Percentiles rank a stretch among this genome's conserved stretches.
Evolutionary conservation across 768 basidiomycete species (phyloP).

Genomic region (Leccinellum luteum): DNA sequence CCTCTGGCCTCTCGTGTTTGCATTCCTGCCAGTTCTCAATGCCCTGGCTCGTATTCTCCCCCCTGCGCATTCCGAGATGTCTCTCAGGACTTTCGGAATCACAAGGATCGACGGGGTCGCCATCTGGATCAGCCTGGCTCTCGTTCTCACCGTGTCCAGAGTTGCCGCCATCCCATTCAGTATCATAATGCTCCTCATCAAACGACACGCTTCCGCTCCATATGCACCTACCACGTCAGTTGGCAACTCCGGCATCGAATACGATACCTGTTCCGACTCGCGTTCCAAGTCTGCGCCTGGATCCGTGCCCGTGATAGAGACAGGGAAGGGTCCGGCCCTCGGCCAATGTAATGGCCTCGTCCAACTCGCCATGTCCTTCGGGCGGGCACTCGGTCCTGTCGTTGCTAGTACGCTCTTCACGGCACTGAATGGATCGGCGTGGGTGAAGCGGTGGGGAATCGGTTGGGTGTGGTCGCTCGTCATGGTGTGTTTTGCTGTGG

Average conservation of each 20-base stretch:
- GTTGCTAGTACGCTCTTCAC: conserved; percentile 40
- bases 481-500: conserved; percentile 13
- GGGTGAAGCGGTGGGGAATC: conserved; percentile 2
- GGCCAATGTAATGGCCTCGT: conserved; percentile 48
- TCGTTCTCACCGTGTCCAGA: conserved; percentile 38
- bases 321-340: neutral
- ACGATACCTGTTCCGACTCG: neutral
- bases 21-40: conserved; percentile 4
- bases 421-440: conserved; percentile 9
- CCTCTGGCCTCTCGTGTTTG: conserved; percentile 5
- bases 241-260: neutral
- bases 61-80: neutral
- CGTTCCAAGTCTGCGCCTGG: neutral
- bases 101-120: conserved; percentile 5
- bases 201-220: conserved; percentile 43
- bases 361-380: conserved; percentile 53
- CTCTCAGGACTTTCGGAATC: neutral
- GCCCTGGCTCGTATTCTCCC: neutral
- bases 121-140: conserved; percentile 49
- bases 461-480: conserved; percentile 16
- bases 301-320: neutral
- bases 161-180: conserved; percentile 33
- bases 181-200: conserved; percentile 57
- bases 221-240: neutral
- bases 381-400: conserved; percentile 52